Evolutionary conservation across 2,329 filamentous ascomycete genomes (phyloP).

Genomic region (Tolypocladium album): DNA sequence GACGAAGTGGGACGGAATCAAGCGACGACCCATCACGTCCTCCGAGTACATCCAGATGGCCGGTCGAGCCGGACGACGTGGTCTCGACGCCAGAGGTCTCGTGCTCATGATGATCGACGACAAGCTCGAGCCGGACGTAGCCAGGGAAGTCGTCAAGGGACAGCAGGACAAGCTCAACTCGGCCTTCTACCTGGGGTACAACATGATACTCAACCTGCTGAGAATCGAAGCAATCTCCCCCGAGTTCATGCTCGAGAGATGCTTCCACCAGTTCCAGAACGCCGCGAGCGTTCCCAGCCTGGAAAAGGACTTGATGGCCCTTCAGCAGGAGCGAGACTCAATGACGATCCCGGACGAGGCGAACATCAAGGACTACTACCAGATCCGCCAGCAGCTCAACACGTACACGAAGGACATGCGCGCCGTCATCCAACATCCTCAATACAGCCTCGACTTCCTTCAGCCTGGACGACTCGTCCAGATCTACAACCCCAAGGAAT

Average conservation of each 20-base stretch:
- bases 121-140: slow-evolving; percentile 88
- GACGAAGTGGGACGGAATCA: slow-evolving; percentile 83
- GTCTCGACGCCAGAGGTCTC: slow-evolving; percentile 93
- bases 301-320: slow-evolving; percentile 69
- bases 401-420: slow-evolving; percentile 83
- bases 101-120: slow-evolving; percentile 99
- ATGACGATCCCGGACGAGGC: slow-evolving; percentile 77
- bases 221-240: slow-evolving; percentile 98
- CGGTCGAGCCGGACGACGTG: slow-evolving; percentile 89
- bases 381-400: slow-evolving; percentile 74
- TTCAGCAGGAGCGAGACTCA: slow-evolving; percentile 64
- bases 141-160: slow-evolving; percentile 89
- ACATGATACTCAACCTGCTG: slow-evolving; percentile 96
- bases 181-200: slow-evolving; percentile 95
- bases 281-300: slow-evolving; percentile 73
- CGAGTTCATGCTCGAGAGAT: slow-evolving; percentile 96
- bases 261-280: slow-evolving; percentile 98
- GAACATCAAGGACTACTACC: slow-evolving; percentile 89
- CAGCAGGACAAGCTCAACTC: slow-evolving; percentile 97
- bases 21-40: slow-evolving; percentile 73
- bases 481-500: slow-evolving; percentile 57
- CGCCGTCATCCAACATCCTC: slow-evolving; percentile 82
- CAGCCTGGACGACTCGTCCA: slow-evolving; percentile 80
- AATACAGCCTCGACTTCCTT: slow-evolving; percentile 74
- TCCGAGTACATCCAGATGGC: slow-evolving; percentile 99